Evolutionary conservation across 805 yeast genomes (phyloP).

Genomic region (Ogataea neopini): DNA sequence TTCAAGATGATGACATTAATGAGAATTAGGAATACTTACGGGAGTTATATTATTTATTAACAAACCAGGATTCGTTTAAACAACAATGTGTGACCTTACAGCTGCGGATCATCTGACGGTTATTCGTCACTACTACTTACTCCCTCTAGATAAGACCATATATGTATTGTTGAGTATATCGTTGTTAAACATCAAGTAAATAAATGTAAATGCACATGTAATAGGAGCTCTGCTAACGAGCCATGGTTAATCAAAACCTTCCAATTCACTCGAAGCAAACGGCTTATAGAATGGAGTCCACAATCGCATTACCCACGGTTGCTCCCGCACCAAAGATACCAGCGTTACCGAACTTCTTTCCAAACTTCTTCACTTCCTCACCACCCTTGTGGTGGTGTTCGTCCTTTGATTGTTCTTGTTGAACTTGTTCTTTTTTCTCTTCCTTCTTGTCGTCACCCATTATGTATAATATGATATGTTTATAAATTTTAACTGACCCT

Average conservation of each 20-base stretch:
- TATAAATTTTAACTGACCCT: too few species aligned
- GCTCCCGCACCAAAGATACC: slow-evolving; percentile 97
- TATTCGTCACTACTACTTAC: too few species aligned
- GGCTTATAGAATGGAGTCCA: slow-evolving; percentile 62
- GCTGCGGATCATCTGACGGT: too few species aligned
- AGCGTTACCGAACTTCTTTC: slow-evolving; percentile 85
- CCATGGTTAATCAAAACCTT: too few species aligned
- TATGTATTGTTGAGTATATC: too few species aligned
- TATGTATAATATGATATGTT: neutral
- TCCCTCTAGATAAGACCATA: too few species aligned
- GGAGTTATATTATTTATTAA: neutral
- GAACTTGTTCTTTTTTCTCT: slow-evolving; percentile 19
- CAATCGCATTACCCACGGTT: slow-evolving; percentile 80
- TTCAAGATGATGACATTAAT: slow-evolving; percentile 49
- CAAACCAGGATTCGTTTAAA: too few species aligned
- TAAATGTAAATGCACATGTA: too few species aligned
- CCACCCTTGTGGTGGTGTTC: slow-evolving; percentile 27
- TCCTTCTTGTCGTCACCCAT: slow-evolving; percentile 23
- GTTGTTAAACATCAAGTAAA: too few species aligned
- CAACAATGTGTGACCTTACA: too few species aligned
- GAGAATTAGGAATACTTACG: slow-evolving; percentile 63
- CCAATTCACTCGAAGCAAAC: too few species aligned
- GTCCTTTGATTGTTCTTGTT: slow-evolving; percentile 20
- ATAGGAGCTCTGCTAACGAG: too few species aligned
- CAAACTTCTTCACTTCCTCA: slow-evolving; percentile 55